Evolutionary conservation across 1,139 yeast genomes (phyloP).

Genomic region (Citeromyces hawaiiensis): DNA sequence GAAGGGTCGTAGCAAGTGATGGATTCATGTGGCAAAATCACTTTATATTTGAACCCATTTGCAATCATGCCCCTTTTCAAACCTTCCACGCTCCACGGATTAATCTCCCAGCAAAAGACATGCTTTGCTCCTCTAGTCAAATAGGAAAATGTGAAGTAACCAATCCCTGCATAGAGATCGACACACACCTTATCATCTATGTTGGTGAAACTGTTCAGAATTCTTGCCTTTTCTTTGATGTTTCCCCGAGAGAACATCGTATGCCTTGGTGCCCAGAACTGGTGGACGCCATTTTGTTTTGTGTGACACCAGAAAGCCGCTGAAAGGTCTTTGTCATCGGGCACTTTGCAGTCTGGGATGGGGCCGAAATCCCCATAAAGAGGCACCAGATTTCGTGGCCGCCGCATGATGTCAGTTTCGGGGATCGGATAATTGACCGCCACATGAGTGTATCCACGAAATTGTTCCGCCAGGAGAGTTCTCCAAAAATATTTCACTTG

Average conservation of each 20-base stretch:
- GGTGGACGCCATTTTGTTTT: constrained; percentile 63
- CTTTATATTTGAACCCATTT: constrained; percentile 27
- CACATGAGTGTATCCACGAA: constrained; percentile 29
- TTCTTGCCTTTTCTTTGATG: constrained; percentile 65
- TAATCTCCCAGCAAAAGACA: constrained; percentile 71
- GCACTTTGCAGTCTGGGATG: constrained; percentile 17
- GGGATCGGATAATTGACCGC: constrained; percentile 64
- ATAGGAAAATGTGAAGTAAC: constrained; percentile 70
- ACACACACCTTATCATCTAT: constrained; percentile 31
- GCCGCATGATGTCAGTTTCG: constrained; percentile 41
- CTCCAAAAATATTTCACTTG: too few relatives aligned
- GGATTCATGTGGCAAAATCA: constrained; percentile 19
- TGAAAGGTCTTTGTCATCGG: constrained; percentile 28
- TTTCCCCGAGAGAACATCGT: constrained; percentile 92
- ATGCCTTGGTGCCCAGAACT: constrained; percentile 73
- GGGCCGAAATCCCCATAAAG: constrained; percentile 59
- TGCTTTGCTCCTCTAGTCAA: constrained; percentile 35
- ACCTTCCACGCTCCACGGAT: constrained; percentile 78
- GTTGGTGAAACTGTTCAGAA: constrained; percentile 25
- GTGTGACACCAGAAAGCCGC: constrained; percentile 61
- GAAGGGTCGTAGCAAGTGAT: constrained; percentile 14
- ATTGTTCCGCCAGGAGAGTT: background rate
- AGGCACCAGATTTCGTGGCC: constrained; percentile 47
- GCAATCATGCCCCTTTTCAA: constrained; percentile 36
- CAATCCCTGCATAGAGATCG: constrained; percentile 78